Conservation (phyloP, 2,329 filamentous ascomycete genomes). For the Trichoderma sp. region DNA sequence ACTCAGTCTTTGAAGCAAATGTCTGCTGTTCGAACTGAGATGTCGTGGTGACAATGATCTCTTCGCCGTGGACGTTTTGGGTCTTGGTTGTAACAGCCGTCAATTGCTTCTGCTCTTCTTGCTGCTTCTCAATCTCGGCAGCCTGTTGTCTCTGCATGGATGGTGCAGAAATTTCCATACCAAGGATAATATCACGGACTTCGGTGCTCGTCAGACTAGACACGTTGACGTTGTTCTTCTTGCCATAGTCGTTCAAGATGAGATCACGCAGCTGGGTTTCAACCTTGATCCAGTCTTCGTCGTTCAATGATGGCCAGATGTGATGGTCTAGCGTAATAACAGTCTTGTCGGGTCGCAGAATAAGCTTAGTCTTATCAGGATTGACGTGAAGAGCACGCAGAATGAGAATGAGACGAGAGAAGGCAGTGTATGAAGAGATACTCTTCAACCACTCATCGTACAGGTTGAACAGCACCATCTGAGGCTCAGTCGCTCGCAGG, state of each 20-base stretch:
- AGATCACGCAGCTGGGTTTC: slow-evolving; percentile 93
- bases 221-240: slow-evolving; percentile 99
- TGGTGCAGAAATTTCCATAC: slow-evolving; percentile 98
- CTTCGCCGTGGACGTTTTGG: slow-evolving; percentile 93
- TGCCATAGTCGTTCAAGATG: slow-evolving; percentile 97
- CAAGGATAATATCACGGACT: slow-evolving; percentile 96
- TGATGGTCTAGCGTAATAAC: slow-evolving; percentile 98
- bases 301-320: slow-evolving; percentile 92
- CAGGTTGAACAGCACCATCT: slow-evolving; percentile 99
- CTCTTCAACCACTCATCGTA: slow-evolving; percentile 99
- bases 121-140: slow-evolving; percentile 98
- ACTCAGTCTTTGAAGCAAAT: slow-evolving; percentile 98
- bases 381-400: slow-evolving; percentile 95
- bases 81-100: slow-evolving; percentile 98
- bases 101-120: slow-evolving; percentile 93
- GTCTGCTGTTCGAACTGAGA: slow-evolving; percentile 98
- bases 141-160: slow-evolving; percentile 98
- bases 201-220: slow-evolving; percentile 95
- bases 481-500: slow-evolving; percentile 93
- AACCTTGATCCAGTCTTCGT: slow-evolving; percentile 99
- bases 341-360: slow-evolving; percentile 93
- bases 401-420: slow-evolving; percentile 92
- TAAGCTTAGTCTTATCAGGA: slow-evolving; percentile 95
- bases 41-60: slow-evolving; percentile 97
- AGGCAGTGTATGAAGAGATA: slow-evolving; percentile 97